Evolutionary conservation across 495 filamentous ascomycete genomes (phyloP), one percentile per base, ranked within the genome.

Genomic region (Massariosphaeria phaeospora): DNA sequence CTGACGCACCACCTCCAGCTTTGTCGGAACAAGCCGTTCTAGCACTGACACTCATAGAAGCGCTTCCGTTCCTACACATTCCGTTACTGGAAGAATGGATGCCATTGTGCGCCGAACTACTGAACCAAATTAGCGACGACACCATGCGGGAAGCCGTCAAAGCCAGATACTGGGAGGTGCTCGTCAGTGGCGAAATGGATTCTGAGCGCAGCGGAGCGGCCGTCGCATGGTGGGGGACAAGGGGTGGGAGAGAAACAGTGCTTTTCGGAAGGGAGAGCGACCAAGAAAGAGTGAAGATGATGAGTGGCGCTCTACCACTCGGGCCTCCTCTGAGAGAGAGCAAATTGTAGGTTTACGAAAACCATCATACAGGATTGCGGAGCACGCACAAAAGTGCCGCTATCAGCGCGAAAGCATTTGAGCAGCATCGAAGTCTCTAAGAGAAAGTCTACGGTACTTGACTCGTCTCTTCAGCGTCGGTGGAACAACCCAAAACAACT

Each of bases 111-210:
- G 91, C 87, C 1, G 74, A 81, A 39, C 70, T 90, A 11, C 68
- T 94, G 35, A 82, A 84, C 55, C 61, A 57, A 0, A 77, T 95
- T 43, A 61, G 70, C 1, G 83, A 89, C 51, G 67, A 73, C 0
- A 61, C 63, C 3, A 83, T 90, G 76, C 75, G 83, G 29, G 76
- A 82, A 26, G 65, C 72, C n/a, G 86, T 83, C 45, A 80, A 82
- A 59, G 76, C 80, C 59, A 76, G 90, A 41, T 88, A 95, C 67
- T 96, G 91, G 89, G 82, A 96, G 43, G 77, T 88, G 1, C 55
- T 97, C 35, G 83, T 83, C 21, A 80, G 77, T 55, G 90, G 91
- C 7, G 91, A 96, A 71, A 91, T 96, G 84, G 91, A 96, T 72
- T 81, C 95, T 41, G 87, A 95, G 62, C 75, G 89, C 23, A 83